Conservation (phyloP, 225 moss, liverwort and hornwort genomes). For the Marchantia polymorpha region DNA sequence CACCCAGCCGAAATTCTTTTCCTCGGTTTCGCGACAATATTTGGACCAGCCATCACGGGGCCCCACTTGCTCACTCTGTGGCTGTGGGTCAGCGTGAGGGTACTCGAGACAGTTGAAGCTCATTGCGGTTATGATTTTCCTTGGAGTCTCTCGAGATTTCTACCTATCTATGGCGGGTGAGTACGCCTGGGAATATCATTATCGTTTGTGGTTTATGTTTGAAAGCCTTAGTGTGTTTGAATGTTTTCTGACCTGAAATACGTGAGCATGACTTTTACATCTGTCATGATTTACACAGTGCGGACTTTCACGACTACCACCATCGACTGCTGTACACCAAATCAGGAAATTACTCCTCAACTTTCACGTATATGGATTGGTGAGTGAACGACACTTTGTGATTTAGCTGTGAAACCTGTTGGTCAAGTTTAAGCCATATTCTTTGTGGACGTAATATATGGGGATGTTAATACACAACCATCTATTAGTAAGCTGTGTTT, state of each 20-base stretch:
- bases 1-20: constrained; percentile 97
- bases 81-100: constrained; percentile 59
- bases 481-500: too few species aligned
- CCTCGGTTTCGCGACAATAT: constrained; percentile 88
- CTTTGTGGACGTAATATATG: too few species aligned
- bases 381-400: too few species aligned
- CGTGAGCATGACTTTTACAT: not conserved
- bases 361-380: constrained; percentile 99
- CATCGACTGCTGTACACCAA: constrained; percentile 94
- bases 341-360: constrained; percentile 98
- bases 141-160: constrained; percentile 42
- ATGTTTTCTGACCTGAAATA: too few species aligned
- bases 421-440: too few species aligned
- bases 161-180: constrained; percentile 53
- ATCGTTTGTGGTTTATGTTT: not conserved
- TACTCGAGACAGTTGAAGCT: constrained; percentile 55
- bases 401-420: too few species aligned
- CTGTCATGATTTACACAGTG: constrained; percentile 48
- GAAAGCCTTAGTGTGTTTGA: too few species aligned
- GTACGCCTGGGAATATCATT: not conserved
- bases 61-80: constrained; percentile 59
- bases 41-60: constrained; percentile 84
- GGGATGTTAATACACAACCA: too few species aligned
- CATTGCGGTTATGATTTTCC: constrained; percentile 44
- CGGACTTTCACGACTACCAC: constrained; percentile 98